These are phyloP conservation scores for Spergularia bocconei DNA, from an alignment of 148 eudicot genomes.

Conservation along the genomic window DNA sequence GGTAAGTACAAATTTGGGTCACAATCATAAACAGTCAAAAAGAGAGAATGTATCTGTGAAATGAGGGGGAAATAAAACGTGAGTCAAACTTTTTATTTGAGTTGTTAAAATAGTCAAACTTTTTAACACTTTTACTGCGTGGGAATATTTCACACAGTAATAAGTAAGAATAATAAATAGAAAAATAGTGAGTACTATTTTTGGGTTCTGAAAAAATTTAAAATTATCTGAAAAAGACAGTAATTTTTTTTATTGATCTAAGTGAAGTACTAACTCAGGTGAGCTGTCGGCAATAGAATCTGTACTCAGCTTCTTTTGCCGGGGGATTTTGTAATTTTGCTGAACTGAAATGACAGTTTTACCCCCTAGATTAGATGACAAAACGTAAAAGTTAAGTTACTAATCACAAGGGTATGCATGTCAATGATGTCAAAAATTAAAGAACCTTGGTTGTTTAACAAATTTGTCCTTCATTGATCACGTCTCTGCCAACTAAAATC, in stretches of 20 bases:
- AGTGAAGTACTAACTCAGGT: slow-evolving; percentile 28
- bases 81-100: slow-evolving; percentile 25
- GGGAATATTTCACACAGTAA: slow-evolving; percentile 19
- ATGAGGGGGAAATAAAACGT: slow-evolving; percentile 1
- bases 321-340: slow-evolving; percentile 20
- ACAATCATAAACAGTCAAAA: slow-evolving; percentile 13
- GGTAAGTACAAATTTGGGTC: slow-evolving; percentile 22
- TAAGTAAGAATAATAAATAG: background rate
- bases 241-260: slow-evolving; percentile 14
- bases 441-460: background rate
- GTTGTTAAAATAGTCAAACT: slow-evolving; percentile 9
- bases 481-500: slow-evolving; percentile 45
- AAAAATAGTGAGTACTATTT: background rate
- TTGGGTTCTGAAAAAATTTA: background rate
- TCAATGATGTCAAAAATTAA: slow-evolving; percentile 9
- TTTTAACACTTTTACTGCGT: slow-evolving; percentile 22
- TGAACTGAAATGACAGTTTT: slow-evolving; percentile 24
- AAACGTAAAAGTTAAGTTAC: background rate
- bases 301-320: slow-evolving; percentile 39
- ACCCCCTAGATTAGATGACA: slow-evolving; percentile 28
- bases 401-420: slow-evolving; percentile 15
- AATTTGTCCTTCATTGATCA: slow-evolving; percentile 29
- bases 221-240: background rate
- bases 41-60: background rate
- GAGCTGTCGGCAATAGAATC: slow-evolving; percentile 49